phyloP scores from a whole-genome alignment of 176 grass and related monocot species.

The Ensete ventricosum region DNA sequence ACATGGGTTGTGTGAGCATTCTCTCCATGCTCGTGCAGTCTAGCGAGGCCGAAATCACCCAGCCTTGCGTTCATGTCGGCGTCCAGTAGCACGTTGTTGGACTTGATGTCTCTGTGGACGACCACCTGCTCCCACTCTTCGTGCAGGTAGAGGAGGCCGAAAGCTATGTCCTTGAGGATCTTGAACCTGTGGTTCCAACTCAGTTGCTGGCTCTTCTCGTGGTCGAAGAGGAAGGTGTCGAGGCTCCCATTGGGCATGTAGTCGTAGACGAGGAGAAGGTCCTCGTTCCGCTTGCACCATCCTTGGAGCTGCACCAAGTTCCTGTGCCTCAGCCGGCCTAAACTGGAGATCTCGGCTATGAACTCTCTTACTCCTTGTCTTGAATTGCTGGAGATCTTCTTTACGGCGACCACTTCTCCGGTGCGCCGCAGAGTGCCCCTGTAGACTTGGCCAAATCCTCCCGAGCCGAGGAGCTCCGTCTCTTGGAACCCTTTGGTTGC shows the following conservation, averaged over 20 bases:
- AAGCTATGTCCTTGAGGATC: conserved; percentile 3
- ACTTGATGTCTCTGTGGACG: conserved; percentile 15
- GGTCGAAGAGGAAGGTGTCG: neutral
- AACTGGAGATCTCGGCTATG: conserved; percentile 4
- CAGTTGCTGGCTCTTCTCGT: neutral
- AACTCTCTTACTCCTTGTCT: conserved; percentile 3
- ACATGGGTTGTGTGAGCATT: neutral
- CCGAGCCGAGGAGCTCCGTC: neutral
- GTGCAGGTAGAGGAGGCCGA: neutral
- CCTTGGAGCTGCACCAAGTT: conserved; percentile 6
- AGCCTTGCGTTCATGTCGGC: conserved; percentile 6
- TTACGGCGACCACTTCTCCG: conserved; percentile 1
- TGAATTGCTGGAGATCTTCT: conserved; percentile 17
- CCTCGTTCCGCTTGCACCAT: conserved; percentile 10
- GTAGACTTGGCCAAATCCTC: conserved; percentile 13
- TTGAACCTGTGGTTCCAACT: conserved; percentile 4
- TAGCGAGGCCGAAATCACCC: conserved; percentile 5
- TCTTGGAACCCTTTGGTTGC: conserved; percentile 15
- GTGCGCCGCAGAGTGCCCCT: neutral
- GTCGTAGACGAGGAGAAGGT: neutral
- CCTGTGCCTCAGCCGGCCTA: conserved; percentile 6
- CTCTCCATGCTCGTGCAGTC: conserved; percentile 7
- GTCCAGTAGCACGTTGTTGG: conserved; percentile 9
- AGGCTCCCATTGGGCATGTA: conserved; percentile 12
- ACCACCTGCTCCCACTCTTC: conserved; percentile 15